Percentiles rank a stretch among this genome's conserved stretches.
Conservation (phyloP, 1,139 yeast species). For the Blastobotrys arbuscula region DNA sequence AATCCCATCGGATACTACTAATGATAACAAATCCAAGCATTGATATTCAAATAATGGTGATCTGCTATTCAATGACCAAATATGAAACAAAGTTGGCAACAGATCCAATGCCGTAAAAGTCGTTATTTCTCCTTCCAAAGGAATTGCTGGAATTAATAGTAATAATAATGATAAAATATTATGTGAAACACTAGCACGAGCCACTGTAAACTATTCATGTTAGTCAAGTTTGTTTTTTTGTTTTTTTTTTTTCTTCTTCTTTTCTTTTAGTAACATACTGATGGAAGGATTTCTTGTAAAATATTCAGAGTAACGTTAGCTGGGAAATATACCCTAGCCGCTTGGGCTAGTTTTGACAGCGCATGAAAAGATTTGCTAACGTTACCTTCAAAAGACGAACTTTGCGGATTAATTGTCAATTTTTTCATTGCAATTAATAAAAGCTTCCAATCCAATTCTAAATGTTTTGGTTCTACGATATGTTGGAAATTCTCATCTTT, state of each 20-base stretch:
- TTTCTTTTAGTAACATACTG: conserved; percentile 20
- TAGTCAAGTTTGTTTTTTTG: no score
- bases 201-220: conserved; percentile 41
- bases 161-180: conserved; percentile 42
- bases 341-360: conserved; percentile 42
- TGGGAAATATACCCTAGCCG: conserved; percentile 45
- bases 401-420: conserved; percentile 23
- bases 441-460: conserved; percentile 28
- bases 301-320: conserved; percentile 31
- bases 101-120: conserved; percentile 14
- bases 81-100: conserved; percentile 57
- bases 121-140: background rate
- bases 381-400: conserved; percentile 23
- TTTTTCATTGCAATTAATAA: conserved; percentile 22
- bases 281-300: conserved; percentile 46
- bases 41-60: conserved; percentile 60
- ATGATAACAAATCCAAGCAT: conserved; percentile 60
- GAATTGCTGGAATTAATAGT: conserved; percentile 30
- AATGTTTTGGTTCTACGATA: conserved; percentile 20
- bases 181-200: conserved; percentile 54
- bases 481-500: conserved; percentile 27
- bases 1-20: conserved; percentile 46
- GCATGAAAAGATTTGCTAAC: conserved; percentile 39
- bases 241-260: no score
- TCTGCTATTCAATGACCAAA: conserved; percentile 63